Conservation (phyloP, 2,329 filamentous ascomycete species). For the Penicillium sp. region DNA sequence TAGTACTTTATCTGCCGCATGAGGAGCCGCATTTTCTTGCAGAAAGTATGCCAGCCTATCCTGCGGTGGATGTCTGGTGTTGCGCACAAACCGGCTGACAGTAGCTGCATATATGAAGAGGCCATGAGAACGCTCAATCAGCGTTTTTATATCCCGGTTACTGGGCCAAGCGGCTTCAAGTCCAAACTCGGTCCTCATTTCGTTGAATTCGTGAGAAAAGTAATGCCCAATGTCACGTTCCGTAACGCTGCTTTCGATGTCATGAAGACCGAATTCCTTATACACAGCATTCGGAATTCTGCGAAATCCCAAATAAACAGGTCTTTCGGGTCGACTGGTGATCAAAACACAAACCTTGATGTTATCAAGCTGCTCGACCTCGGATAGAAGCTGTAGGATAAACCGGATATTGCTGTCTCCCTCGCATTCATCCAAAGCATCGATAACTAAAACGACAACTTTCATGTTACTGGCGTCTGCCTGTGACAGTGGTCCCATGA, state of each 20-base stretch:
- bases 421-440: conserved; percentile 27
- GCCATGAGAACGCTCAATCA: conserved; percentile 24
- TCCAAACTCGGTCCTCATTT: conserved; percentile 7
- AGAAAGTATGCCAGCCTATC: no score
- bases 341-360: conserved; percentile 21
- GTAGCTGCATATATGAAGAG: conserved; percentile 17
- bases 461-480: background rate
- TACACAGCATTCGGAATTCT: conserved; percentile 11
- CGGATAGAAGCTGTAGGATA: conserved; percentile 23
- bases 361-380: conserved; percentile 4
- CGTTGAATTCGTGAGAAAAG: conserved; percentile 12
- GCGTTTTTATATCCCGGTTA: conserved; percentile 16
- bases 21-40: no score
- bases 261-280: conserved; percentile 19
- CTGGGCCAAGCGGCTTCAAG: conserved; percentile 21
- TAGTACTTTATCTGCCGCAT: no score
- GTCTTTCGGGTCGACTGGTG: conserved; percentile 26
- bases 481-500: conserved; percentile 21
- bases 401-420: conserved; percentile 17
- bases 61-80: background rate
- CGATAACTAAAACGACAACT: conserved; percentile 19
- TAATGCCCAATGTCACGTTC: conserved; percentile 18
- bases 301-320: conserved; percentile 20
- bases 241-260: conserved; percentile 13
- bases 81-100: conserved; percentile 23